Evolutionary conservation across 306 rosid species (phyloP).

Genomic region (Argentina anserina): DNA sequence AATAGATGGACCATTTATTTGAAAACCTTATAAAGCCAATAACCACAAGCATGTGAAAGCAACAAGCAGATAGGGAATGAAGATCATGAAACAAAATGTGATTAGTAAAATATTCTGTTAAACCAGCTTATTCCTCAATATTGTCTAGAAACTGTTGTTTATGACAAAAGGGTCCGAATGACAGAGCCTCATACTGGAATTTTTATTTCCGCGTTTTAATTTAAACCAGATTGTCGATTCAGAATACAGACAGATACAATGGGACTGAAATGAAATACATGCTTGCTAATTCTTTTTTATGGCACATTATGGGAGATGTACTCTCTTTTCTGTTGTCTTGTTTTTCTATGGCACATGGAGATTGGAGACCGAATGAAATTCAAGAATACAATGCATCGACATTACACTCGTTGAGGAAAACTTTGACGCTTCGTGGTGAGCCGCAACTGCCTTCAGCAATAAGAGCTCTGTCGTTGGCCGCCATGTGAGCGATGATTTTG

Average conservation of each 20-base stretch:
- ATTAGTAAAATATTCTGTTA: constrained; percentile 15
- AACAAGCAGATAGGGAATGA: neutral
- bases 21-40: too few relatives aligned
- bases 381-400: constrained; percentile 53
- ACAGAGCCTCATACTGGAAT: neutral
- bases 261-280: neutral
- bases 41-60: neutral
- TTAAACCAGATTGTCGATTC: constrained; percentile 21
- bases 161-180: neutral
- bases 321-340: neutral
- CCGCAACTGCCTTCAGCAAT: constrained; percentile 92
- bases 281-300: neutral
- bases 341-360: neutral
- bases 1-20: too few relatives aligned
- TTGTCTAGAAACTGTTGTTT: neutral
- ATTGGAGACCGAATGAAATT: too few relatives aligned
- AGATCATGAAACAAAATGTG: neutral
- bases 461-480: constrained; percentile 88
- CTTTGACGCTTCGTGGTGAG: constrained; percentile 82
- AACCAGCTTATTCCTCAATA: neutral
- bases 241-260: constrained; percentile 15
- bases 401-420: constrained; percentile 71
- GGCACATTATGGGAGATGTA: neutral
- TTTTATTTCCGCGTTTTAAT: neutral
- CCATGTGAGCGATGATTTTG: constrained; percentile 86